Base-by-base conservation (phyloP, 2,329 filamentous ascomycete species). In the Cladosporium cucumerinum region DNA sequence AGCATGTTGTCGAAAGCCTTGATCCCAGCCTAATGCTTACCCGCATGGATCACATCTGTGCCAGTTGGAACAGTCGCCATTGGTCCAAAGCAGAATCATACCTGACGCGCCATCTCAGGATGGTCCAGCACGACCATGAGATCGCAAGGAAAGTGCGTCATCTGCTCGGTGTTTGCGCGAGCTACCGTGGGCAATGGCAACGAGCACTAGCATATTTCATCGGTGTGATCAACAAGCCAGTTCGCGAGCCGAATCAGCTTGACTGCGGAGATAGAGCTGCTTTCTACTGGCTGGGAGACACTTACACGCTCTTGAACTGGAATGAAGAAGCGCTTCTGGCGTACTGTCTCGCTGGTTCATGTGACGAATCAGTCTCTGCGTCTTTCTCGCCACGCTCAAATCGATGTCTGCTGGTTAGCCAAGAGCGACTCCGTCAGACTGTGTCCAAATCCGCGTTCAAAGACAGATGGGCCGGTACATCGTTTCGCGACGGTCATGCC, bases 261-360 rank as follows among this genome's bases (percentile, higher is more conserved):
- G 71, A 73, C 52, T 65, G 58, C 21, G 72, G 69, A 16, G 72
- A 72, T 51, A 69, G 67, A 49, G 70, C 70, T 32, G 70, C 72
- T 11, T 68, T 71, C 10, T 72, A 71, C 55, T 72, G 70, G 69
- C 64, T 72, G 8, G 72, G 67, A 10, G 72, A 73, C 46, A 43
- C 66, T 12, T 73, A 70, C 34, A 55, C 68, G 16, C 46, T 70
- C 55, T 61, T 68, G 25, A 69, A 71, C 52, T 65, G 69, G 3
- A 52, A 63, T 26, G 61, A 67, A 3, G 72, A 73, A 30, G 71
- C 71, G 8, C 39, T 70, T 23, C 61, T 71, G 2, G 68, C 71
- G 12, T 73, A 73, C 54, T 66, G 60, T 5, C 63, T 72, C 25
- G 71, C 71, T 1, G 61, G 59, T 14, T 21, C 59, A 6, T 54